Conservation (phyloP, 1,284 basidiomycete species). For the Cystobasidium sp. region DNA sequence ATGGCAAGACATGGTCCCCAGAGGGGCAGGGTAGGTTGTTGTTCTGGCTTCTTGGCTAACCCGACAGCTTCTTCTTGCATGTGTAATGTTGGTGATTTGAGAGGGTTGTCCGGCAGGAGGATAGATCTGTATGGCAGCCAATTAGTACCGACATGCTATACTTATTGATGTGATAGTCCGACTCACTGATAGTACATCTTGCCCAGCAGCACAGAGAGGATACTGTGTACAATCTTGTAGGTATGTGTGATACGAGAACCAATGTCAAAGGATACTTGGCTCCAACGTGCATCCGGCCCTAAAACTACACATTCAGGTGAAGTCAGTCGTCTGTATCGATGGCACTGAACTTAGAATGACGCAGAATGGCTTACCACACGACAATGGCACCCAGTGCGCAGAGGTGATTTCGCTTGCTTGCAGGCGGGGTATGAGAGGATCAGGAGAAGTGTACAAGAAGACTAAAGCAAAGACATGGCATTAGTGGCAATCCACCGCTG, state of each 20-base stretch:
- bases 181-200: slow-evolving; percentile 71
- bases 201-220: slow-evolving; percentile 82
- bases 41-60: slow-evolving; percentile 49
- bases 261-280: slow-evolving; percentile 89
- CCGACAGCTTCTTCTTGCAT: too few relatives aligned
- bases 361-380: slow-evolving; percentile 45
- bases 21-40: slow-evolving; percentile 68
- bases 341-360: too few relatives aligned
- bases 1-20: slow-evolving; percentile 68
- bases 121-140: slow-evolving; percentile 60
- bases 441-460: slow-evolving; percentile 85
- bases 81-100: slow-evolving; percentile 58
- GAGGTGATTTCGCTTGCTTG: slow-evolving; percentile 71
- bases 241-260: slow-evolving; percentile 85
- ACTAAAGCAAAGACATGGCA: slow-evolving; percentile 59
- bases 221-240: slow-evolving; percentile 66
- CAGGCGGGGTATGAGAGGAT: slow-evolving; percentile 65
- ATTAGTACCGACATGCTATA: too few relatives aligned
- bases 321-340: too few relatives aligned
- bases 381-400: slow-evolving; percentile 88
- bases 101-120: slow-evolving; percentile 67
- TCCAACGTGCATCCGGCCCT: slow-evolving; percentile 63
- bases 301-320: slow-evolving; percentile 36
- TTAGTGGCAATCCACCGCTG: too few relatives aligned
- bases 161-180: not conserved